Evolutionary conservation across 2,329 filamentous ascomycete genomes (phyloP).

Genomic region (Aspergillus hortae): DNA sequence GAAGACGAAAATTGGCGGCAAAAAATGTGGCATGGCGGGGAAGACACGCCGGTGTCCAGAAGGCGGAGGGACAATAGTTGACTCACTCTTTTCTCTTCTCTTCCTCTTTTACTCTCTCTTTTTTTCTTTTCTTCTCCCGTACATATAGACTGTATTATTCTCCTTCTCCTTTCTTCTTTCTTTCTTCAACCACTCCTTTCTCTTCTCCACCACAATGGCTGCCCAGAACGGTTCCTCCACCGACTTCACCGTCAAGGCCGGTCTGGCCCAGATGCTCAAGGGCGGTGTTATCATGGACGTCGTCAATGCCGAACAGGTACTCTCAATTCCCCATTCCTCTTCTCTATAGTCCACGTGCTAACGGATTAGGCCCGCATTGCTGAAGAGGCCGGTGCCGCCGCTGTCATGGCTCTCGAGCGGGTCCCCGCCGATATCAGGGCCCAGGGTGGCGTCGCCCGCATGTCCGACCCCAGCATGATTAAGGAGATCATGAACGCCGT

Average conservation of each 20-base stretch:
- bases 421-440: slow-evolving; percentile 93
- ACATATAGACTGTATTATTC: neutral
- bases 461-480: slow-evolving; percentile 95
- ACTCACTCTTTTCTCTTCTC: slow-evolving; percentile 13
- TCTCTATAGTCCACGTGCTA: neutral
- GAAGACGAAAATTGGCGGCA: slow-evolving; percentile 3
- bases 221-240: slow-evolving; percentile 38
- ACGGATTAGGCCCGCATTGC: slow-evolving; percentile 75
- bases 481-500: slow-evolving; percentile 91
- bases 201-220: slow-evolving; percentile 30
- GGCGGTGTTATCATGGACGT: slow-evolving; percentile 99
- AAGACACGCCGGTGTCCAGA: neutral
- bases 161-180: slow-evolving; percentile 2
- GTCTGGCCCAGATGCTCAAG: slow-evolving; percentile 96
- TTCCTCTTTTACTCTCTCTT: slow-evolving; percentile 4
- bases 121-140: slow-evolving; percentile 7
- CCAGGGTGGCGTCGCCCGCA: slow-evolving; percentile 90
- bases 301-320: slow-evolving; percentile 77
- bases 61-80: slow-evolving; percentile 8
- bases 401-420: slow-evolving; percentile 97
- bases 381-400: slow-evolving; percentile 90
- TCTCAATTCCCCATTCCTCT: neutral
- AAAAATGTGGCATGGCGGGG: slow-evolving; percentile 16
- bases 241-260: slow-evolving; percentile 87
- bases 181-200: slow-evolving; percentile 4